Conservation (phyloP, 345 rosid species). For the Euphorbia pulcherrima region DNA sequence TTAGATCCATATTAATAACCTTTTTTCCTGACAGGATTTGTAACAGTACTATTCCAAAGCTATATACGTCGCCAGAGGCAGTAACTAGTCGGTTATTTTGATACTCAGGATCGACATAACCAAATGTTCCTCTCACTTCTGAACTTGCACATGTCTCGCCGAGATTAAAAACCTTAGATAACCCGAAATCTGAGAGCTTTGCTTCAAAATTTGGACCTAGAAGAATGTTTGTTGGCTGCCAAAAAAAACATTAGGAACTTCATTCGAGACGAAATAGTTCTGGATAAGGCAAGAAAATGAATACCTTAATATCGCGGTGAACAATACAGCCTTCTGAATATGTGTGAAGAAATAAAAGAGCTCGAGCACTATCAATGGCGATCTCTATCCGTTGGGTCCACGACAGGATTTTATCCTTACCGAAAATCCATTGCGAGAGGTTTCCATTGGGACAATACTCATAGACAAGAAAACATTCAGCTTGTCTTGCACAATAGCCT, state of each 20-base stretch:
- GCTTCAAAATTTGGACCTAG: constrained; percentile 48
- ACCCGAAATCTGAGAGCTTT: constrained; percentile 52
- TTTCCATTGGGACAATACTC: constrained; percentile 48
- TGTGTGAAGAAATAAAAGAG: constrained; percentile 47
- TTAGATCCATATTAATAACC: constrained; percentile 40
- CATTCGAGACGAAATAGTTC: not conserved
- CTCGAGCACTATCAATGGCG: constrained; percentile 42
- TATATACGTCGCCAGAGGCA: constrained; percentile 48
- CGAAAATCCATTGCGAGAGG: constrained; percentile 46
- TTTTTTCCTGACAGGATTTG: constrained; percentile 48
- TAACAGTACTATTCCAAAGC: constrained; percentile 46
- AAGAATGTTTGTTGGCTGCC: constrained; percentile 52
- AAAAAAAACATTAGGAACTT: not conserved
- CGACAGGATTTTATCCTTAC: constrained; percentile 35
- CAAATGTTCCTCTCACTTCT: constrained; percentile 54
- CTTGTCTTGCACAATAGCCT: constrained; percentile 38
- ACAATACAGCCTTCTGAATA: constrained; percentile 48
- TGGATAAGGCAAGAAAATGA: not conserved
- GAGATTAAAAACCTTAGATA: constrained; percentile 38
- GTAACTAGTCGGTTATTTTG: constrained; percentile 26
- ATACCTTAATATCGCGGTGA: constrained; percentile 53
- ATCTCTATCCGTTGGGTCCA: constrained; percentile 50
- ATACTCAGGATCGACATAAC: constrained; percentile 49
- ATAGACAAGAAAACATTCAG: constrained; percentile 46
- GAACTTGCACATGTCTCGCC: constrained; percentile 40